Percentiles rank a stretch among this genome's conserved stretches.
phyloP scores from a whole-genome alignment of 108 stramenopile species.

The Nannochloropsis salina region DNA sequence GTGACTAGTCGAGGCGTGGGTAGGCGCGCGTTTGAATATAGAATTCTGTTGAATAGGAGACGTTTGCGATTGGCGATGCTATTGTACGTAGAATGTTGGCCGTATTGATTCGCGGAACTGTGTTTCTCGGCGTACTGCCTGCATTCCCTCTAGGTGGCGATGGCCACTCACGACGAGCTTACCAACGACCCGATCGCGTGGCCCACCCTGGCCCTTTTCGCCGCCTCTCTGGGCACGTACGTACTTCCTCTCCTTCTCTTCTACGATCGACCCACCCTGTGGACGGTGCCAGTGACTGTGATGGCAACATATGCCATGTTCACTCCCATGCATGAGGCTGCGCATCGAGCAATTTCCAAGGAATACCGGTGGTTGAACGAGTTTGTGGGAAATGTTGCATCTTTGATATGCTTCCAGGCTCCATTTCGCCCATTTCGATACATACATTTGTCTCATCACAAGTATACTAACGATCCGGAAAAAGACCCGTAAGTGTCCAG shows the following conservation, averaged over 20 bases:
- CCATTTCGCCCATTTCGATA: background rate
- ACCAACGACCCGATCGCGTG: slow-evolving; percentile 13
- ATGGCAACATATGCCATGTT: slow-evolving; percentile 20
- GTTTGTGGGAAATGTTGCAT: background rate
- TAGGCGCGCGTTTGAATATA: too few relatives aligned
- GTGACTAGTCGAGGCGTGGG: too few relatives aligned
- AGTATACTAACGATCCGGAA: slow-evolving; percentile 11
- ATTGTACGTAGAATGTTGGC: too few relatives aligned
- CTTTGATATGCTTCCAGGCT: background rate
- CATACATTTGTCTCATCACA: background rate
- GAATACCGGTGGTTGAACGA: slow-evolving; percentile 8
- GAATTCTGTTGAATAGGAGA: too few relatives aligned
- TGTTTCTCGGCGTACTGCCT: too few relatives aligned
- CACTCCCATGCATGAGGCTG: background rate
- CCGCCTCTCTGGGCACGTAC: background rate
- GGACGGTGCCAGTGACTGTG: background rate
- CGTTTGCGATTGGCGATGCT: too few relatives aligned
- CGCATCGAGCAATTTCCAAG: background rate
- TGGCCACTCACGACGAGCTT: slow-evolving; percentile 1
- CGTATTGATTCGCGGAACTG: too few relatives aligned
- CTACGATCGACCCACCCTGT: background rate
- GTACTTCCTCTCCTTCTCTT: slow-evolving; percentile 4
- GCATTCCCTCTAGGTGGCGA: background rate
- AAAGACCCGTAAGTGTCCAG: background rate
- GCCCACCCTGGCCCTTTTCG: slow-evolving; percentile 12